Base-by-base conservation (phyloP, 805 yeast genomes). In the Jamesozyma lodderae region DNA sequence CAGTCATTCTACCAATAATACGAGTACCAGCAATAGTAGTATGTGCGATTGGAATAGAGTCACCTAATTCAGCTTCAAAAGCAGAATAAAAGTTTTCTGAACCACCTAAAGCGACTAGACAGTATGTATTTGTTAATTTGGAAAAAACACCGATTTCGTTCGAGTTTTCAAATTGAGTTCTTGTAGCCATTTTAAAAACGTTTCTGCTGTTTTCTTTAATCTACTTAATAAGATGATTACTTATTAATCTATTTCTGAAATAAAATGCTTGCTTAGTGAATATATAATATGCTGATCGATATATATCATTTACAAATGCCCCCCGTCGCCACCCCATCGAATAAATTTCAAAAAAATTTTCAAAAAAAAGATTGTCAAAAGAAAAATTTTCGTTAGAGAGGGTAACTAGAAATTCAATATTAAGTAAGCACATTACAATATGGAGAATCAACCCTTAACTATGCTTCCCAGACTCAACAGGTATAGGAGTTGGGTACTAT, bases 11-110 rank as follows among this genome's bases (percentile, higher is more conserved):
- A 56, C 99, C 99, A 44, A 92, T 81, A 48, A 92, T 92, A 67
- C 98, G 81, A 55, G 95, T 88, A 52, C 98, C 98, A 23, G 96
- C 96, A 53, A 92, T 92, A 42, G 98, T 92, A 38, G 97, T 86
- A 60, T 92, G 96, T 46, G 85, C 92, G 55, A 92, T 85, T 38
- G 99, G 99, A 46, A 92, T 78, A 37, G 86, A 87, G 64, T 88
- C 97, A 44, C 96, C 96, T 47, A 94, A 70, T 65, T 92, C 96
- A 37, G 96, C 95, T 70, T 92, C 98, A 60, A 92, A 90, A 21
- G 96, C 95, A 41, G 96, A 87, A 63, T 81, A 83, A 51, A 78
- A 77, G 60, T 78, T 78, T 59, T 77, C 82, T 31, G 96, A 87
- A 22, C 96, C 98, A 45, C 98, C 97, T 40, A 92, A 86, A 6